These are phyloP conservation scores for Neopestalotiopsis clavispora DNA, from an alignment of 2,329 filamentous ascomycete genomes.

Conservation along the genomic window DNA sequence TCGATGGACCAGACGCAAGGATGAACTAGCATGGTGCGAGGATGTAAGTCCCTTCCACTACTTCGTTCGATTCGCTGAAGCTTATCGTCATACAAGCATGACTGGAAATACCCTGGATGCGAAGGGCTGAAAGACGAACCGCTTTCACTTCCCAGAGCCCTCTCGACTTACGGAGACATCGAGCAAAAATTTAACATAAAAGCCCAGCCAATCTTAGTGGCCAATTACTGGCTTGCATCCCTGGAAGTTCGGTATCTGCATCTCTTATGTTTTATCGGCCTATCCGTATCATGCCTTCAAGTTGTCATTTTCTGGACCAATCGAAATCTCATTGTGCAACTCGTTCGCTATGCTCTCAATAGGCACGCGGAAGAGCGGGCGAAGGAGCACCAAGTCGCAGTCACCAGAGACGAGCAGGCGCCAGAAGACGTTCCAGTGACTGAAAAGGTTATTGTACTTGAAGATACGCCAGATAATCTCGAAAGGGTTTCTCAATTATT, in stretches of 20 bases:
- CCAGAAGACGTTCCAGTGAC: too few relatives aligned
- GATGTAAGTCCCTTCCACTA: background rate
- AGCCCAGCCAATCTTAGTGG: background rate
- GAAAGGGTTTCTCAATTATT: too few relatives aligned
- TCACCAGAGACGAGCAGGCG: too few relatives aligned
- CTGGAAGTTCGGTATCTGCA: background rate
- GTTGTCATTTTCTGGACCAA: background rate
- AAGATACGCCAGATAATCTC: too few relatives aligned
- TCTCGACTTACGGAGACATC: background rate
- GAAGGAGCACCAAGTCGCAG: too few relatives aligned
- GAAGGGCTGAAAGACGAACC: background rate
- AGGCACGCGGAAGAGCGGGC: too few relatives aligned
- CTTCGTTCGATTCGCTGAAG: background rate
- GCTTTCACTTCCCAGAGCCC: background rate
- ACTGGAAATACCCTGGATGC: background rate
- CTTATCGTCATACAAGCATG: background rate
- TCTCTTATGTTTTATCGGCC: background rate
- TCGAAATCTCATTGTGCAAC: background rate
- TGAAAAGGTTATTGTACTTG: too few relatives aligned
- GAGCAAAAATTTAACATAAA: background rate
- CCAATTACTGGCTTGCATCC: background rate
- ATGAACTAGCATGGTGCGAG: background rate
- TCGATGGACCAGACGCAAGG: background rate
- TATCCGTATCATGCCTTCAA: background rate
- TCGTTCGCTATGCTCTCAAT: too few relatives aligned